Percentiles rank a stretch among this genome's conserved stretches.
phyloP scores from a whole-genome alignment of 257 asterid genomes.

The Vinca minor region DNA sequence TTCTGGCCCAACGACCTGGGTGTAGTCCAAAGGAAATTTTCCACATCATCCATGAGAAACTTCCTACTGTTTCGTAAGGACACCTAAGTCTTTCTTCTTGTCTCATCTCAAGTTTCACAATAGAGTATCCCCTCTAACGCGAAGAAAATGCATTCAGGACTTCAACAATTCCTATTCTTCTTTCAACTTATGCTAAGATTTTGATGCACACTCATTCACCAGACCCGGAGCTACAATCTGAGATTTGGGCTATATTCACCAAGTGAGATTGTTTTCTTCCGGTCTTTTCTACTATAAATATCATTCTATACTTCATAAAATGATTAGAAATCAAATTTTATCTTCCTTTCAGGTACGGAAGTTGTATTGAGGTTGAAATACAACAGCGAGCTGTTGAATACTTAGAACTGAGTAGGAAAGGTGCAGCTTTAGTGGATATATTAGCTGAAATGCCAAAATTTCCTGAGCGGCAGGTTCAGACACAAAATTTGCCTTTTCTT shows the following conservation, averaged over 20 bases:
- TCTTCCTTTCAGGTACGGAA: slow-evolving; percentile 56
- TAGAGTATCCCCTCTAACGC: slow-evolving; percentile 17
- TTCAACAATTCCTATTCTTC: slow-evolving; percentile 81
- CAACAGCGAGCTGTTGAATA: slow-evolving; percentile 95
- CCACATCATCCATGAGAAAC: slow-evolving; percentile 74
- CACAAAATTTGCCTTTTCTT: slow-evolving; percentile 7
- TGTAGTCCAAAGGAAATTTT: slow-evolving; percentile 84
- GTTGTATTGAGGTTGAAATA: slow-evolving; percentile 88
- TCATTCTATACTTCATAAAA: slow-evolving; percentile 13
- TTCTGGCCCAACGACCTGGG: slow-evolving; percentile 86
- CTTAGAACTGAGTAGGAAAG: slow-evolving; percentile 77
- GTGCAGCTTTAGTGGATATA: slow-evolving; percentile 75
- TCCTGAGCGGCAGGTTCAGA: slow-evolving; percentile 82
- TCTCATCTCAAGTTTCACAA: slow-evolving; percentile 16
- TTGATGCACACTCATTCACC: slow-evolving; percentile 92
- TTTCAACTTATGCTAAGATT: slow-evolving; percentile 82
- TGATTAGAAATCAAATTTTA: slow-evolving; percentile 6
- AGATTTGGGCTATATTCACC: slow-evolving; percentile 68
- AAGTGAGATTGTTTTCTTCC: slow-evolving; percentile 39
- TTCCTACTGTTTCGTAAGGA: slow-evolving; percentile 87
- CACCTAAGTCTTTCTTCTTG: slow-evolving; percentile 16
- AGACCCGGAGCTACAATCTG: slow-evolving; percentile 72
- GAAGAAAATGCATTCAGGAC: slow-evolving; percentile 46
- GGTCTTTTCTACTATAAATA: background rate
- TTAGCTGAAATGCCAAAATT: slow-evolving; percentile 97